These are phyloP conservation scores for Chytriomyces sp. DNA, from an alignment of 192 early-diverging fungal species.

Conservation along the genomic window DNA sequence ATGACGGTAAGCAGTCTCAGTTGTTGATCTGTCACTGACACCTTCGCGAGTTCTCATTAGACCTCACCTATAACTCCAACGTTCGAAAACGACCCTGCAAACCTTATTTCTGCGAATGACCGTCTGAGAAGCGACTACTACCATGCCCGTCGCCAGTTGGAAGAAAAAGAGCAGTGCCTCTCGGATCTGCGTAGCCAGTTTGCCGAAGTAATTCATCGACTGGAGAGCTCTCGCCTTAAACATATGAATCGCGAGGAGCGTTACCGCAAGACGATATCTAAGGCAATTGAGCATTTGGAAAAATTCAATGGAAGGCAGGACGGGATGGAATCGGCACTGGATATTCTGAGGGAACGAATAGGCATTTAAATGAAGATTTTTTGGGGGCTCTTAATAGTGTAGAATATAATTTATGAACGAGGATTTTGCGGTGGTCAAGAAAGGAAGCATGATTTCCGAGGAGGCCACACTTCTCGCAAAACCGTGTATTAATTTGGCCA, in stretches of 20 bases:
- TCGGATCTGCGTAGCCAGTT: slow-evolving; percentile 19
- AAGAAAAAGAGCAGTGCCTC: slow-evolving; percentile 17
- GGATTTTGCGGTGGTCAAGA: no score
- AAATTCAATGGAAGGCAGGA: slow-evolving; percentile 10
- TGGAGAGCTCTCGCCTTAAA: slow-evolving; percentile 15
- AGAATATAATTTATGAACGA: no score
- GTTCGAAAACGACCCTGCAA: slow-evolving; percentile 9
- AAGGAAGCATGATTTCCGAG: no score
- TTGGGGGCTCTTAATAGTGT: no score
- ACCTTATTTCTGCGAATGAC: slow-evolving; percentile 15
- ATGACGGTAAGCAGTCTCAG: not conserved
- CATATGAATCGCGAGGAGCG: slow-evolving; percentile 16
- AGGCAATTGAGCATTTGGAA: slow-evolving; percentile 24
- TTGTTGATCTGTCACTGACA: no score
- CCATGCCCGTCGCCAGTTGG: slow-evolving; percentile 1
- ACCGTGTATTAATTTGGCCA: no score
- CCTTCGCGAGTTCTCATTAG: not conserved
- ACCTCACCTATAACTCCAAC: not conserved
- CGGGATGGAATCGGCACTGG: slow-evolving; percentile 14
- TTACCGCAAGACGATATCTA: slow-evolving; percentile 22
- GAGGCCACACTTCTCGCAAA: no score
- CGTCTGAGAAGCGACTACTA: slow-evolving; percentile 8
- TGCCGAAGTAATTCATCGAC: slow-evolving; percentile 4
- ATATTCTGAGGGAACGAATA: slow-evolving; percentile 12
- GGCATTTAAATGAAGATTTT: not conserved